Evolutionary conservation across 768 basidiomycete species (phyloP).

Genomic region (Coprinellus micaceus): DNA sequence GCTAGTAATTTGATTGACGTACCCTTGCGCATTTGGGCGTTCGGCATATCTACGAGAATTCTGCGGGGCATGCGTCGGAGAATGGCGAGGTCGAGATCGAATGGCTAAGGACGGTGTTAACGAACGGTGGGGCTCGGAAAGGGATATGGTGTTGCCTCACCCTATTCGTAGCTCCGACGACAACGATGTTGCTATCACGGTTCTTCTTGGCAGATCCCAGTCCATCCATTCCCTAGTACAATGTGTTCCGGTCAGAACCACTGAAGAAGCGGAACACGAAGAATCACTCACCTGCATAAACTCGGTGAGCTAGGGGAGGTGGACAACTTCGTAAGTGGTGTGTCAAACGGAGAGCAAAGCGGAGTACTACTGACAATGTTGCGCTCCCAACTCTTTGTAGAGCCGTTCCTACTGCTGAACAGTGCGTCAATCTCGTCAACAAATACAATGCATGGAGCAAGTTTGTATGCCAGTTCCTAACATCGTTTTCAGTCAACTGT

Average conservation of each 20-base stretch:
- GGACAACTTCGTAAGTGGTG: background rate
- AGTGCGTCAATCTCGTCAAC: constrained; percentile 81
- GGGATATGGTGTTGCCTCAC: constrained; percentile 1
- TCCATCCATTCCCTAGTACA: constrained; percentile 18
- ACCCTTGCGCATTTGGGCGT: constrained; percentile 4
- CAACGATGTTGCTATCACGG: constrained; percentile 13
- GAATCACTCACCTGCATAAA: constrained; percentile 11
- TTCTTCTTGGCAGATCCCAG: constrained; percentile 15
- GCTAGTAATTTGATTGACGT: background rate
- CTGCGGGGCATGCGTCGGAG: constrained; percentile 12
- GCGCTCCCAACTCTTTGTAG: constrained; percentile 2
- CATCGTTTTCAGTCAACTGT: constrained; percentile 19
- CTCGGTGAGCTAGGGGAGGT: constrained; percentile 10
- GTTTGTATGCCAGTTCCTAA: constrained; percentile 64
- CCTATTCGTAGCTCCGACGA: constrained; percentile 19
- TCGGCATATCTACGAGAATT: constrained; percentile 11
- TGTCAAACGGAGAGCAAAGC: background rate
- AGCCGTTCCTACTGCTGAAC: constrained; percentile 25
- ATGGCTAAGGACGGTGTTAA: constrained; percentile 8
- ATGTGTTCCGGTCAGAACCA: too few species aligned
- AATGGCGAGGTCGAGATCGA: constrained; percentile 16
- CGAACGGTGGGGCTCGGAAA: background rate
- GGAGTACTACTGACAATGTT: constrained; percentile 1
- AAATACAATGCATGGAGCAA: constrained; percentile 75
- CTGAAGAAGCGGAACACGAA: too few species aligned